These are phyloP conservation scores for Coprinopsis marcescibilis DNA, from an alignment of 768 basidiomycete genomes.

Conservation along the genomic window DNA sequence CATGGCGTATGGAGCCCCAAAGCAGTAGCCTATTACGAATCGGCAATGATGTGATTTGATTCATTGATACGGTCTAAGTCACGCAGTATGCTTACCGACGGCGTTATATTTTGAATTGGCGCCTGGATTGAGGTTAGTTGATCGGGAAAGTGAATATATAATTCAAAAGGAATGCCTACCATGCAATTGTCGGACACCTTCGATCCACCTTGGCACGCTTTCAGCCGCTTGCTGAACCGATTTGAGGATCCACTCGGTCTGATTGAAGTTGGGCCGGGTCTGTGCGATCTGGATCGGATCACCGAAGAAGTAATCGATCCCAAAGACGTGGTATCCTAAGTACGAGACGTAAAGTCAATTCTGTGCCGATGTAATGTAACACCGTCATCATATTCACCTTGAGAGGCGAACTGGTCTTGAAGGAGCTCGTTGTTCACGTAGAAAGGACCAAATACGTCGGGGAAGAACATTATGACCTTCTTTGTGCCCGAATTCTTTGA, in stretches of 20 bases:
- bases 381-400: conserved; percentile 20
- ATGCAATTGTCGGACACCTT: conserved; percentile 42
- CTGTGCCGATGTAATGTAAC: not conserved
- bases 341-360: not conserved
- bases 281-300: conserved; percentile 39
- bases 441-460: conserved; percentile 56
- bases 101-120: not conserved
- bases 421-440: conserved; percentile 52
- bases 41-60: conserved; percentile 28
- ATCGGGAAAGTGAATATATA: no score
- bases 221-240: conserved; percentile 30
- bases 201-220: conserved; percentile 44
- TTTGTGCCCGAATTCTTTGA: conserved; percentile 14
- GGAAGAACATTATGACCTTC: conserved; percentile 50
- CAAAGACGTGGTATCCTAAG: conserved; percentile 52
- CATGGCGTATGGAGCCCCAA: conserved; percentile 48
- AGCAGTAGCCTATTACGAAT: conserved; percentile 49
- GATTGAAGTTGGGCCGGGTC: conserved; percentile 28
- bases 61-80: no score
- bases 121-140: conserved; percentile 35
- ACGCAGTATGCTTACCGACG: not conserved
- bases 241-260: conserved; percentile 35
- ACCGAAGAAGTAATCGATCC: conserved; percentile 60
- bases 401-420: conserved; percentile 58
- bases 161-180: no score